These are phyloP conservation scores for Fomitopsis schrenkii DNA, from an alignment of 1,284 basidiomycete species.

Conservation along the genomic window DNA sequence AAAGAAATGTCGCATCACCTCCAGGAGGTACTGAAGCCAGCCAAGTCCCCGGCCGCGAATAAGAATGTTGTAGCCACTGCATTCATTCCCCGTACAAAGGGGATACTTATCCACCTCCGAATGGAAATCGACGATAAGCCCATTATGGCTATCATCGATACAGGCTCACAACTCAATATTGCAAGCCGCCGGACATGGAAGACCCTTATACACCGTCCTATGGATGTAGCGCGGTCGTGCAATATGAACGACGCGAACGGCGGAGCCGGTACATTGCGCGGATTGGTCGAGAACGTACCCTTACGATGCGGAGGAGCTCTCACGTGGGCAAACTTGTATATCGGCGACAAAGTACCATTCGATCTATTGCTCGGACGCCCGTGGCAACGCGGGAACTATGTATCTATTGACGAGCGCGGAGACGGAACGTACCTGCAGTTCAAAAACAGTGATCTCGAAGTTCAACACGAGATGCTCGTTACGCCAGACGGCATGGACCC, in stretches of 20 bases:
- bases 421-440: background rate
- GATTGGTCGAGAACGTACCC: background rate
- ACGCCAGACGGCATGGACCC: background rate
- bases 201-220: background rate
- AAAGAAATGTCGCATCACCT: background rate
- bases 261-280: background rate
- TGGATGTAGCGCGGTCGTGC: background rate
- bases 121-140: background rate
- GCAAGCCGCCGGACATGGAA: background rate
- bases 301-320: background rate
- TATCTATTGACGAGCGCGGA: background rate
- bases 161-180: background rate
- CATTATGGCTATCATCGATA: background rate
- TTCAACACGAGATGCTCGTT: background rate
- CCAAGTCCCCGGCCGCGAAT: background rate
- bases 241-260: background rate
- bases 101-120: background rate
- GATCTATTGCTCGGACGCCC: background rate
- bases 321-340: background rate
- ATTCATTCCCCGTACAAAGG: background rate
- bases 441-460: background rate
- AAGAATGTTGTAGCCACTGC: background rate
- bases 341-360: background rate
- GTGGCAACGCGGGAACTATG: background rate
- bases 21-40: background rate